These are phyloP conservation scores for Botrytis pseudocinerea DNA, from an alignment of 2,329 filamentous ascomycete genomes.

Conservation along the genomic window DNA sequence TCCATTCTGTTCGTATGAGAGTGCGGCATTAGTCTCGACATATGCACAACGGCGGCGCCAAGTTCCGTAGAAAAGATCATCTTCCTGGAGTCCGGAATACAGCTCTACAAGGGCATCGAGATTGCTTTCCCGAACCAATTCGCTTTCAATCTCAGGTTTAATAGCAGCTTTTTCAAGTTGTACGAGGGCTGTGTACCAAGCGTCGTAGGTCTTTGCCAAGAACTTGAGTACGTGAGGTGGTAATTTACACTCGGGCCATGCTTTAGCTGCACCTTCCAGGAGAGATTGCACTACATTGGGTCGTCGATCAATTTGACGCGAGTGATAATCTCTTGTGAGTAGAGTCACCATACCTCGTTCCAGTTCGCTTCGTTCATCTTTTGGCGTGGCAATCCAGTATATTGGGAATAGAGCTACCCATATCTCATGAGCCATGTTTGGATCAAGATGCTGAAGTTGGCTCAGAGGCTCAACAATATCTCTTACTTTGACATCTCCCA, in stretches of 20 bases:
- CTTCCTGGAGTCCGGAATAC: slow-evolving; percentile 87
- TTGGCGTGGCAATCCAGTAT: slow-evolving; percentile 85
- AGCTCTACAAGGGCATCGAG: slow-evolving; percentile 93
- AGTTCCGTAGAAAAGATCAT: slow-evolving; percentile 95
- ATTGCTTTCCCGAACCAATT: slow-evolving; percentile 86
- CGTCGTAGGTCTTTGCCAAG: slow-evolving; percentile 88
- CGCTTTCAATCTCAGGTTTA: slow-evolving; percentile 74
- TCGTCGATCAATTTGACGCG: slow-evolving; percentile 87
- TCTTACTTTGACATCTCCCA: slow-evolving; percentile 82
- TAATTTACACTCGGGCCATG: slow-evolving; percentile 85
- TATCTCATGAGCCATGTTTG: slow-evolving; percentile 77
- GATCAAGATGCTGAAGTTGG: slow-evolving; percentile 89
- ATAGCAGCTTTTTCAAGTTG: slow-evolving; percentile 90
- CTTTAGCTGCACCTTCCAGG: slow-evolving; percentile 80
- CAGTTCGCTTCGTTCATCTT: slow-evolving; percentile 85
- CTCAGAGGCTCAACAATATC: slow-evolving; percentile 88
- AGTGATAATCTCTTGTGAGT: slow-evolving; percentile 93
- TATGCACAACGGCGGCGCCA: slow-evolving; percentile 96
- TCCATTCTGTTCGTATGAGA: slow-evolving; percentile 97
- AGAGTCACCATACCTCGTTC: slow-evolving; percentile 89
- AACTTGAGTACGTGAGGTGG: slow-evolving; percentile 97
- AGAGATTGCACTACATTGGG: slow-evolving; percentile 95
- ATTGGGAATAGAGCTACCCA: slow-evolving; percentile 92
- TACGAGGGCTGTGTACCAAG: slow-evolving; percentile 92
- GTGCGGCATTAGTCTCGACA: slow-evolving; percentile 92